Evolutionary conservation across 2,329 filamentous ascomycete species (phyloP), one percentile per base, ranked within the genome.

Genomic region (Aspergillus eucalypticola): DNA sequence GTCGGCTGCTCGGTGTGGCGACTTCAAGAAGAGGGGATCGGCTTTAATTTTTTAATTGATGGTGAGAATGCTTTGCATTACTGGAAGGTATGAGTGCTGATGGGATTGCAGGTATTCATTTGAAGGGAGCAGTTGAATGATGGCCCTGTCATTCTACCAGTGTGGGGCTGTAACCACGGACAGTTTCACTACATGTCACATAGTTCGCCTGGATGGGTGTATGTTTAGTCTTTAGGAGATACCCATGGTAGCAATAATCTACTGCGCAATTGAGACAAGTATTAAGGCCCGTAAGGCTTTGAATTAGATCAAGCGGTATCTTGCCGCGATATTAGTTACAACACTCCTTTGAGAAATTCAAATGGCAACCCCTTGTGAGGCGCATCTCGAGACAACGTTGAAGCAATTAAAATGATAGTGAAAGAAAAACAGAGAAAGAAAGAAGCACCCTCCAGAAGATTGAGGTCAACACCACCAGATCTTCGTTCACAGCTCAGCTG

Each of bases 171-270:
- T 54, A 57, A 49, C 29, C 49, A 53, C 60, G 50, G 54, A 48
- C 32, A 44, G 53, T 19, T 56, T 50, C 35, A 46, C 51, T 60
- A 32, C 44, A 59, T 46, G 56, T 53, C 60, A 29, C 50, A 56
- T 51, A 29, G 44, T 29, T 42, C 53, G 29, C 52, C 56, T 56
- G 41, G 38, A 60, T 52, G 44, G 42, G 54, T 59, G 58, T 60
- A 58, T 60, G 60, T 70, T 61, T 68, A 58, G 53, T 63, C 61
- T 54, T 62, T 65, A 65, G 59, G 60, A 68, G 66, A 70, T 70
- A 70, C 68, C 68, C 68, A 69, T 68, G 57, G 60, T 62, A 63
- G 59, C 58, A 61, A 56, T 44, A 52, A 58, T 61, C 46, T 63
- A 64, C 60, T 56, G 58, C 56, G 46, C 42, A 53, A 53, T 29